Evolutionary conservation across 73 alveolate genomes (phyloP).

Genomic region (Uronychia setigera): DNA sequence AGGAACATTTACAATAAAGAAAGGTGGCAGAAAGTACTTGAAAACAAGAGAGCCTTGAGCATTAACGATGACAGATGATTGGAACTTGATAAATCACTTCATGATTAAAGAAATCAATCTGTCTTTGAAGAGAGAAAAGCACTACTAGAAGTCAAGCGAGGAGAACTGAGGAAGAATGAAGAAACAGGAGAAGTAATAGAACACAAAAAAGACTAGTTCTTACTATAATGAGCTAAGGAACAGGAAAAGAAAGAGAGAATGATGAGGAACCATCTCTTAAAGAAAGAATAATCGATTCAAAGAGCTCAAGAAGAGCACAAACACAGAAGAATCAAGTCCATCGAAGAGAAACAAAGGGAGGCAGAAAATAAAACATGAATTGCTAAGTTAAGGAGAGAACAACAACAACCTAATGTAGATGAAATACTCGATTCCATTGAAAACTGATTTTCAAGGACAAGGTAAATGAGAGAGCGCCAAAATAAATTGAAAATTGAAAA

Average conservation of each 20-base stretch:
- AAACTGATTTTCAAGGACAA: not conserved
- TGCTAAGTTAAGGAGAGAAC: not conserved
- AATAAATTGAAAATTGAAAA: too few relatives aligned
- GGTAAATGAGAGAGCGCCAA: not conserved
- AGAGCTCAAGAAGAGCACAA: not conserved
- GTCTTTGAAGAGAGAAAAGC: not conserved
- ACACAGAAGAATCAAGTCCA: not conserved
- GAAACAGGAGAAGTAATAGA: not conserved
- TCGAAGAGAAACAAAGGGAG: not conserved
- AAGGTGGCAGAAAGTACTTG: conserved; percentile 11
- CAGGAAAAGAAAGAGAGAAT: not conserved
- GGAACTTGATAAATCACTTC: not conserved
- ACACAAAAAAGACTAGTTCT: not conserved
- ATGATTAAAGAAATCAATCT: not conserved
- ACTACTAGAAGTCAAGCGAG: not conserved
- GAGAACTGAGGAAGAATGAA: too few relatives aligned
- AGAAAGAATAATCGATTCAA: not conserved
- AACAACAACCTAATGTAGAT: not conserved
- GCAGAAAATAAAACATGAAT: too few relatives aligned
- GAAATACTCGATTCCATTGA: not conserved
- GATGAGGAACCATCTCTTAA: not conserved
- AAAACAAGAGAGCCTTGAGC: conserved; percentile 4
- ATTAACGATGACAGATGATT: not conserved
- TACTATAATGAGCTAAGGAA: not conserved
- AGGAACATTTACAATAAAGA: conserved; percentile 11